Evolutionary conservation across 73 alveolate species (phyloP).

Genomic region (Paraurostyla sp.): DNA sequence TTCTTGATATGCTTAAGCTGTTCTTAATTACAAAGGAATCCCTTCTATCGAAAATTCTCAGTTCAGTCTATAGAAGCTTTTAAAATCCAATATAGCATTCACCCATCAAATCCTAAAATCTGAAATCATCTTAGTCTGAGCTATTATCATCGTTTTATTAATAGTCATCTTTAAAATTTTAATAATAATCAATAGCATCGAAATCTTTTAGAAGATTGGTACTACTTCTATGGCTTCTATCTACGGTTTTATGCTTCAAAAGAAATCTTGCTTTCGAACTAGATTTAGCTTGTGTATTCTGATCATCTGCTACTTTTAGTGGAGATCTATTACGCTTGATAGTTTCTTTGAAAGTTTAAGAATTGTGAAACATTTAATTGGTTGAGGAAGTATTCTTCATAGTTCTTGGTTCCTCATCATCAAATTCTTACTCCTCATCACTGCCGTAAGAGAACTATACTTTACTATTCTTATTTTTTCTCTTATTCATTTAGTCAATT

Average conservation of each 20-base stretch:
- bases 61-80: constrained; percentile 57
- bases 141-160: not conserved
- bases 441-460: too few species aligned
- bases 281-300: too few species aligned
- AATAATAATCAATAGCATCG: not conserved
- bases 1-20: constrained; percentile 31
- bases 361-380: too few species aligned
- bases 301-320: too few species aligned
- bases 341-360: too few species aligned
- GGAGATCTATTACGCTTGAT: too few species aligned
- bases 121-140: not conserved
- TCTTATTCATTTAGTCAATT: not conserved
- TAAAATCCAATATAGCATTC: constrained; percentile 75
- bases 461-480: not conserved
- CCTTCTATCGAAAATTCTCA: constrained; percentile 50
- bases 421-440: too few species aligned
- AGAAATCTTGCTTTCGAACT: too few species aligned
- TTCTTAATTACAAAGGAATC: constrained; percentile 46
- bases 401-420: constrained; percentile 11
- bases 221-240: too few species aligned
- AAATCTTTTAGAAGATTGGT: too few species aligned
- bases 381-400: not conserved
- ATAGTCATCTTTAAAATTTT: not conserved
- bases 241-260: too few species aligned
- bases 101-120: constrained; percentile 26